These are phyloP conservation scores for Saccharomycopsis synnaedendra DNA, from an alignment of 805 yeast genomes.

Conservation along the genomic window DNA sequence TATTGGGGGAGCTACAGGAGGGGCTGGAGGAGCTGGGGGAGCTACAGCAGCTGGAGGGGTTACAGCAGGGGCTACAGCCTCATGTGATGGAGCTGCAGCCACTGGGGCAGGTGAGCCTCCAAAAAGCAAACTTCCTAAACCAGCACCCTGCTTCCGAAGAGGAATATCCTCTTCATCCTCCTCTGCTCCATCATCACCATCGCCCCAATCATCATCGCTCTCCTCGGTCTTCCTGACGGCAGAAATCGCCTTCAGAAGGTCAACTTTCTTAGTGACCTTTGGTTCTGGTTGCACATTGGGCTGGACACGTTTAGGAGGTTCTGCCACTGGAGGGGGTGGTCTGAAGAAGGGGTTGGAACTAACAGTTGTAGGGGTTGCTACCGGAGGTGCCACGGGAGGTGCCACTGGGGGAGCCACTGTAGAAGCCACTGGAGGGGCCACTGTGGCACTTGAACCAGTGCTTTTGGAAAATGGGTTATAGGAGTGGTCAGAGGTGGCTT, in stretches of 20 bases:
- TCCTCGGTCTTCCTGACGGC: not conserved
- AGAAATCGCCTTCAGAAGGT: not conserved
- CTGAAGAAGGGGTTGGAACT: slow-evolving; percentile 1
- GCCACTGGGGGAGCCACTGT: not conserved
- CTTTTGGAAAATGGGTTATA: slow-evolving; percentile 10
- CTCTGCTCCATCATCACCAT: slow-evolving; percentile 10
- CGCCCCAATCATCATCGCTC: slow-evolving; percentile 16
- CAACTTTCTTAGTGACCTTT: slow-evolving; percentile 3
- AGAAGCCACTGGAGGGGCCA: slow-evolving; percentile 1
- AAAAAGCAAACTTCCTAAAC: slow-evolving; percentile 13
- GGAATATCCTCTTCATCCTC: slow-evolving; percentile 16
- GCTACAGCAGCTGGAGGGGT: not conserved
- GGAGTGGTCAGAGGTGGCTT: not conserved
- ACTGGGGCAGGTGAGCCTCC: slow-evolving; percentile 6
- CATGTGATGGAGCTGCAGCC: not conserved
- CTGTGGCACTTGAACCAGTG: not conserved
- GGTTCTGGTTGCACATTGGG: slow-evolving; percentile 12
- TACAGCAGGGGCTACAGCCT: not conserved
- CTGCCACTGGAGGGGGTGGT: not conserved
- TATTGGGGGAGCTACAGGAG: not conserved
- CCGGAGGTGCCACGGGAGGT: not conserved
- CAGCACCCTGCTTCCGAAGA: slow-evolving; percentile 6
- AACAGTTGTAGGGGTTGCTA: not conserved
- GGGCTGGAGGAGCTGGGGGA: not conserved
- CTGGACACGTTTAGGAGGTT: slow-evolving; percentile 6